Conservation (phyloP, 1,284 basidiomycete genomes). For the Ceraceosorus guamensis region DNA sequence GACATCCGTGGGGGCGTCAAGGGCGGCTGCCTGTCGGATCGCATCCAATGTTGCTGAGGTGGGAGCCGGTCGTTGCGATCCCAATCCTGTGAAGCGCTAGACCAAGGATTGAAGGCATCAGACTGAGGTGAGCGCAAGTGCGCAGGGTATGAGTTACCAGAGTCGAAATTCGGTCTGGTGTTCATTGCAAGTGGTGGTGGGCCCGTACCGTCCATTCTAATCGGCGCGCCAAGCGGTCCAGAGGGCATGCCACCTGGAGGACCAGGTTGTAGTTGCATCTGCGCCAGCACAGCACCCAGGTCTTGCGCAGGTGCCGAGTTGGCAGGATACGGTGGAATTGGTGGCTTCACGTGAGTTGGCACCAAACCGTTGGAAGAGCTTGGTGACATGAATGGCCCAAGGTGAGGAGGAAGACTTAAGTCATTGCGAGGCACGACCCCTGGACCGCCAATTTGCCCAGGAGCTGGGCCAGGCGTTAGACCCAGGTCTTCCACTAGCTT, state of each 20-base stretch:
- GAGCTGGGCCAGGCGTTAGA: slow-evolving; percentile 51
- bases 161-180: not conserved
- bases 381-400: not conserved
- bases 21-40: too few relatives aligned
- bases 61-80: too few relatives aligned
- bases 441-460: not conserved
- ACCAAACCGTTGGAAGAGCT: too few relatives aligned
- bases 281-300: not conserved
- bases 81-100: not conserved
- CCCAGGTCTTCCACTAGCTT: slow-evolving; percentile 88
- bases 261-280: slow-evolving; percentile 1
- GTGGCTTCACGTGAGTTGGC: not conserved
- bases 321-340: too few relatives aligned
- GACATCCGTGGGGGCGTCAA: too few relatives aligned
- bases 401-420: not conserved
- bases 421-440: not conserved
- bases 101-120: not conserved
- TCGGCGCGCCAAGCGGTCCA: too few relatives aligned
- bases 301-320: too few relatives aligned
- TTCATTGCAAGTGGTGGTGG: too few relatives aligned
- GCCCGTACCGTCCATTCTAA: too few relatives aligned
- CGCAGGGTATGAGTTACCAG: too few relatives aligned
- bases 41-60: too few relatives aligned
- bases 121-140: not conserved
- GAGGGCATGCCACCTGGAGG: too few relatives aligned